These are phyloP conservation scores for Rhodomyrtus tomentosa DNA, from an alignment of 345 rosid species.

Conservation along the genomic window DNA sequence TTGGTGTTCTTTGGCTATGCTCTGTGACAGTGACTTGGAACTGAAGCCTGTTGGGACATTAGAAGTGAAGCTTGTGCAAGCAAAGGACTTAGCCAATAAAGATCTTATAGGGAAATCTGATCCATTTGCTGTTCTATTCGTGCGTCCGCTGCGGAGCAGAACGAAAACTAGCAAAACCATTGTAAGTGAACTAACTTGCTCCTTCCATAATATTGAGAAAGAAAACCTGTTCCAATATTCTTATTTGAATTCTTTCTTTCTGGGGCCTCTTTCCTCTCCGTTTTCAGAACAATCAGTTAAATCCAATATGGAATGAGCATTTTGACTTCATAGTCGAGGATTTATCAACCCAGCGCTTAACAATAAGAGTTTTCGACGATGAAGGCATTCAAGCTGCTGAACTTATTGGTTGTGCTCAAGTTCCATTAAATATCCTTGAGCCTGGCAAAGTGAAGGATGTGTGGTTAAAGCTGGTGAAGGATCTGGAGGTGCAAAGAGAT, in stretches of 20 bases:
- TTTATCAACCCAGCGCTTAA: conserved; percentile 62
- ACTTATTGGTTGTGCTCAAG: conserved; percentile 62
- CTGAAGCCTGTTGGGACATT: conserved; percentile 79
- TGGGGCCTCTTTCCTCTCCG: neutral
- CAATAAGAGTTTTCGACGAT: conserved; percentile 69
- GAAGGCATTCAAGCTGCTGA: conserved; percentile 87
- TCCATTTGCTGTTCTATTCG: conserved; percentile 62
- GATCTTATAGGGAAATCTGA: conserved; percentile 91
- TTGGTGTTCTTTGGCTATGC: neutral
- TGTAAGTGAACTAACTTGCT: conserved; percentile 22
- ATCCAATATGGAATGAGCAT: conserved; percentile 93
- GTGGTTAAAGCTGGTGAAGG: conserved; percentile 81
- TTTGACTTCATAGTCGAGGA: conserved; percentile 80
- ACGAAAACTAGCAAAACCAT: conserved; percentile 69
- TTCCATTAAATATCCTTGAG: conserved; percentile 40
- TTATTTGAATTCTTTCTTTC: neutral
- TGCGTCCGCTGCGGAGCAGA: conserved; percentile 69
- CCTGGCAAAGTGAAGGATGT: conserved; percentile 82
- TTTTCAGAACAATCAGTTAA: conserved; percentile 60
- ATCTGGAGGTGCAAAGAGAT: conserved; percentile 77
- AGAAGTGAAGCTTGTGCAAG: conserved; percentile 92
- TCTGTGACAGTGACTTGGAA: conserved; percentile 48
- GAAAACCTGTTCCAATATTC: neutral
- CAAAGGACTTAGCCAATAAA: conserved; percentile 70
- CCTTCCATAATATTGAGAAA: neutral